Base-by-base conservation (phyloP, 352 stramenopile species). In the Aphanomyces stellatus region DNA sequence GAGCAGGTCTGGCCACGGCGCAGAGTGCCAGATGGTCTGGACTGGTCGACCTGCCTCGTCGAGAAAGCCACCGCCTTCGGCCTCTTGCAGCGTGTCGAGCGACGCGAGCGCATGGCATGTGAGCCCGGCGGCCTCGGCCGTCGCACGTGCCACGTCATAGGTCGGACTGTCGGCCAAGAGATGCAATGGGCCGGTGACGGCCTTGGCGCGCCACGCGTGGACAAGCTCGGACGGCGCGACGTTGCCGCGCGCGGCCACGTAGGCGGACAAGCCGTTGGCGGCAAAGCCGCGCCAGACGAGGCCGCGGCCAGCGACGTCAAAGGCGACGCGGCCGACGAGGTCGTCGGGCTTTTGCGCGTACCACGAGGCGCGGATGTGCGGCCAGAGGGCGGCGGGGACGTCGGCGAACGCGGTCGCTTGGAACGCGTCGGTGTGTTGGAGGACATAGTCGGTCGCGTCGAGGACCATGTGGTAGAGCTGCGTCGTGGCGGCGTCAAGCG, bases 391-490 rank as follows among this genome's bases (percentile, higher is more conserved):
- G 7, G 19, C 19, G 3, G 55, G 55, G 35, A 64, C 33, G 55
- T 24, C 33, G 27, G 37, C 24, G 17, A 28, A 27, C 27, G 25
- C 15, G 6, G n/a, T 28, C 11, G 13, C 37, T n/a, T 46, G 37
- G 28, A 53, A 49, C 25, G 22, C 19, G 25, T 64, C 37, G 28
- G 35, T 22, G 28, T 64, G 55, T 13, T 64, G 55, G 33, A 64
- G 17, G 3, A 64, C 35, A 34, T 64, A 64, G 55, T 64, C 55
- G 55, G 55, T 64, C n/a, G 55, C 55, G 28, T 64, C 55, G 11
- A 64, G 37, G 17, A 64, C 31, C 34, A 64, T 49, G 55, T 64
- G 55, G 24, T 64, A 35, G 11, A 64, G 40, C 22, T 64, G 55
- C 25, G 49, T 33, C 11, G 55, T 64, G 4, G 55, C 55, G 27